These are phyloP conservation scores for Fusarium transvaalense DNA, from an alignment of 2,329 filamentous ascomycete genomes.

Conservation along the genomic window DNA sequence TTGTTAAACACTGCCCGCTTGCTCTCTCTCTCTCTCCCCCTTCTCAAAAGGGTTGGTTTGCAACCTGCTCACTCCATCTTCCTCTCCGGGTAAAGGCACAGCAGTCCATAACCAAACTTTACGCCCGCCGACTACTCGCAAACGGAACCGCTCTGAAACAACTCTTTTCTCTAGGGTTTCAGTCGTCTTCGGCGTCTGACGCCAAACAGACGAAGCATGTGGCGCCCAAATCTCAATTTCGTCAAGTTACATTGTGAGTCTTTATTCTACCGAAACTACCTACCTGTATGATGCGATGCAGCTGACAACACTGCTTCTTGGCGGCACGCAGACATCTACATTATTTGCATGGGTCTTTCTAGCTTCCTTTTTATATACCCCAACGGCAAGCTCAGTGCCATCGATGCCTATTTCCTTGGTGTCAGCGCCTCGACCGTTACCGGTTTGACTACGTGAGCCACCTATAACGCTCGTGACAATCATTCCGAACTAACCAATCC, in stretches of 20 bases:
- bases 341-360: conserved; percentile 42
- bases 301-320: conserved; percentile 16
- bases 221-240: conserved; percentile 46
- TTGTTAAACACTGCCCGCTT: conserved; percentile 33
- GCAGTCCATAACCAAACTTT: neutral
- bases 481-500: conserved; percentile 17
- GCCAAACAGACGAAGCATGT: conserved; percentile 32
- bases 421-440: conserved; percentile 63
- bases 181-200: conserved; percentile 21
- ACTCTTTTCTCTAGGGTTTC: neutral
- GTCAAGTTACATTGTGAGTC: conserved; percentile 48
- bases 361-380: conserved; percentile 43
- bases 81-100: conserved; percentile 31
- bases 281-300: conserved; percentile 6
- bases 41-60: conserved; percentile 26
- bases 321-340: conserved; percentile 42
- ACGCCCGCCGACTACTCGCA: conserved; percentile 16
- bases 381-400: conserved; percentile 47
- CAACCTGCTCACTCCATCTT: conserved; percentile 8
- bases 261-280: neutral
- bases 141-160: conserved; percentile 3
- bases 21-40: conserved; percentile 11
- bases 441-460: conserved; percentile 62
- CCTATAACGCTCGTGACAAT: neutral
- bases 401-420: conserved; percentile 65